Evolutionary conservation across 73 alveolate genomes (phyloP).

Genomic region (Tetrahymena thermophila): DNA sequence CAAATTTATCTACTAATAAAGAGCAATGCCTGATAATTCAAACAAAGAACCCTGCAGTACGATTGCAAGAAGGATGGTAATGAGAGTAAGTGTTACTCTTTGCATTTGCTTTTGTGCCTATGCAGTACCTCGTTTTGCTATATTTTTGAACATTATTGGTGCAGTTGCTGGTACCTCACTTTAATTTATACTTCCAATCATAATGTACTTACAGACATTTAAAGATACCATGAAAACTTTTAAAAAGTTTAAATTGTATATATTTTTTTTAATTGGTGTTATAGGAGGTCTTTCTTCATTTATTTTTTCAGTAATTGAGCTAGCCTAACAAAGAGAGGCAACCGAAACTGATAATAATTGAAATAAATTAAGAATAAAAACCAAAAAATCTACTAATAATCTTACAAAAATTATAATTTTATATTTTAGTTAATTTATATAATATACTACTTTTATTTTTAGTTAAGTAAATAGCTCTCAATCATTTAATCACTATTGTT

Average conservation of each 20-base stretch:
- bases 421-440: background rate
- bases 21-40: background rate
- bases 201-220: background rate
- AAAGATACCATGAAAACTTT: background rate
- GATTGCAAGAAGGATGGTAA: background rate
- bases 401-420: too few species aligned
- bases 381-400: too few species aligned
- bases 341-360: background rate
- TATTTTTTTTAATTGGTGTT: background rate
- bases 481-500: too few species aligned
- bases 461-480: too few species aligned
- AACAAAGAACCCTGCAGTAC: background rate
- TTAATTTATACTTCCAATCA: conserved; percentile 7
- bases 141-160: conserved; percentile 18
- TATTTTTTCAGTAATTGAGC: background rate
- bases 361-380: background rate
- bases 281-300: background rate
- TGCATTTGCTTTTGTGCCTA: conserved; percentile 6
- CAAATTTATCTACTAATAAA: background rate
- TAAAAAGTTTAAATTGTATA: background rate
- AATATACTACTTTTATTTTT: background rate
- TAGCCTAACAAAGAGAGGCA: background rate
- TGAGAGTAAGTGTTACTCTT: conserved; percentile 6
- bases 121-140: conserved; percentile 28
- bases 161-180: conserved; percentile 31